Evolutionary conservation across 2,329 filamentous ascomycete genomes (phyloP), one percentile per base, ranked within the genome.

Genomic region (Alternaria ventricosa): DNA sequence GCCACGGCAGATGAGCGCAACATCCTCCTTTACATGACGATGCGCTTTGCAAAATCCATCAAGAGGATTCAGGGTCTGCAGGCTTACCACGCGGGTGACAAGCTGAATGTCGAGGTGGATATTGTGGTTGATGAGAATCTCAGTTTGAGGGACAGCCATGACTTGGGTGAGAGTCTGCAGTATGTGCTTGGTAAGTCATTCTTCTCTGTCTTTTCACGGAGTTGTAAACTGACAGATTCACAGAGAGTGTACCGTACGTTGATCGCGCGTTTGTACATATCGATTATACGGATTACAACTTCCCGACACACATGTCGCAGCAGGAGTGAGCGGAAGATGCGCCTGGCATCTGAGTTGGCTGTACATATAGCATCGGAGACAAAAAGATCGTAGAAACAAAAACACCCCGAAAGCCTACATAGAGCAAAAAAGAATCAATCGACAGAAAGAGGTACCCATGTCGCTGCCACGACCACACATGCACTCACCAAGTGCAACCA

Each of bases 41-140:
- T 97, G 92, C 91, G 94, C 20, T 97, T 97, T 76, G 94, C 94
- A 49, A 93, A 92, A 70, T 91, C 92, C 12, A 96, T 97, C 75
- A 89, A 88, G 74, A 90, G 93, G 76, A 96, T 96, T 64, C 93
- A 96, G 77, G 93, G 93, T 30, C 82, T 96, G 60, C 90, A 94
- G 70, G 93, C 93, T 2, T 96, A 96, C 77, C 93, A 96, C 74
- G 89, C 90, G 0, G 93, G 93, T 25, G 93, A 96, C 78, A 94
- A 94, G 83, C 85, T 96, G 61, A 94, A 93, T 67, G 92, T 95
- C 25, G 88, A 91, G 73, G 92, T 95, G 11, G 93, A 96, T 78
- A 91, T 96, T 68, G 92, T 96, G 33, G 86, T 96, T 45, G 92
- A 94, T 66, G 90, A 92, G 71, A 87, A 87, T 67, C 93, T 90